Base-by-base conservation (phyloP, 306 rosid species). In the Urtica urens region DNA sequence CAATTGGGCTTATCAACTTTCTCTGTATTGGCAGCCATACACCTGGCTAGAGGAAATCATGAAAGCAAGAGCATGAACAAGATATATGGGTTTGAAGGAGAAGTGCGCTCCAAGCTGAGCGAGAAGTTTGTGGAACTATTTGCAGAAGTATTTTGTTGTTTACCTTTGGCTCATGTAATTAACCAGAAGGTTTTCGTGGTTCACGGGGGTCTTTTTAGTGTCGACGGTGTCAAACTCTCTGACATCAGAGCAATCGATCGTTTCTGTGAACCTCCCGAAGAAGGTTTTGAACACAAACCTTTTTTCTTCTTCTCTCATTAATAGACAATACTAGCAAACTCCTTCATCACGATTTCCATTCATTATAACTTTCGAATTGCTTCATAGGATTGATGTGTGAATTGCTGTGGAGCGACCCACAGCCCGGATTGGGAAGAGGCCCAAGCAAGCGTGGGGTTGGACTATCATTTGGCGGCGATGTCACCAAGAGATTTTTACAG, bases 361-460 rank as follows among this genome's bases (percentile, higher is more conserved):
- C n/a, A n/a, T n/a, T n/a, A n/a, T n/a, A n/a, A n/a, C n/a, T n/a
- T n/a, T n/a, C n/a, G n/a, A n/a, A n/a, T n/a, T n/a, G n/a, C n/a
- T n/a, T n/a, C n/a, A n/a, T n/a, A 92, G 99, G 99, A 42, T 69
- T 92, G 70, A 92, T 92, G 99, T 92, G 99, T 51, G 99, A 92
- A 70, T 63, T 92, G 65, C 78, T 92, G 21, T 92, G 99, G 99
- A 92, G 99, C 61, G 99, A 92, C 67, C 99, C 99, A 58, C 99
- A 92, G 49, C 94, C 96, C 60, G 55, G 51, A 48, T 92, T 82
- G 46, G 96, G 99, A 69, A 73, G 99, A 68, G 99, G 99, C 44
- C 94, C 99, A 1, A 92, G 99, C 75, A 92, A 92, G 74, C 87
- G 99, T 11, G 99, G 99, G 19, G 99, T 92, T 3, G 99, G 99